Conservation (phyloP, 2,329 filamentous ascomycete species). For the Exophiala oligosperma region DNA sequence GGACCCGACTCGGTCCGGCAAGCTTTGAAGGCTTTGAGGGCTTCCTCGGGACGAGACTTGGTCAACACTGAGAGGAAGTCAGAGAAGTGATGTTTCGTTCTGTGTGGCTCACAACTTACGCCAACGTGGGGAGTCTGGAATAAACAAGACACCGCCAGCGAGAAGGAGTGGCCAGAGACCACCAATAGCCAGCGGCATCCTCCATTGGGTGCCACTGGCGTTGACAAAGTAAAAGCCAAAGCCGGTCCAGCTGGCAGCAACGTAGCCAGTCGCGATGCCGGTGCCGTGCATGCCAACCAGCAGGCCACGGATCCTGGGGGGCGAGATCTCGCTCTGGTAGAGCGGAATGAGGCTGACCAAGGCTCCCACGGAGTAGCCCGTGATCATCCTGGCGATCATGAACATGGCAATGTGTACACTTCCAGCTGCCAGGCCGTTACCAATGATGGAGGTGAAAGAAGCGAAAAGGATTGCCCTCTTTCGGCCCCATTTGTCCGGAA, state of each 20-base stretch:
- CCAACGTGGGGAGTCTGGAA: constrained; percentile 32
- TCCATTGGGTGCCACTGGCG: constrained; percentile 6
- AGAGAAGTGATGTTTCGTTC: neutral
- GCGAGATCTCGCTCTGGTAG: constrained; percentile 12
- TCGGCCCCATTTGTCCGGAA: neutral
- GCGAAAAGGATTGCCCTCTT: constrained; percentile 34
- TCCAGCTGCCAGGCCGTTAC: constrained; percentile 6
- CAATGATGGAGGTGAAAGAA: constrained; percentile 17
- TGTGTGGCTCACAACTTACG: neutral
- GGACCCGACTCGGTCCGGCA: neutral
- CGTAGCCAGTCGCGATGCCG: constrained; percentile 6
- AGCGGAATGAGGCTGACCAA: constrained; percentile 9
- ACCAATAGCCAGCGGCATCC: constrained; percentile 10
- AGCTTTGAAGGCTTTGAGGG: neutral
- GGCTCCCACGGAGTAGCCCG: constrained; percentile 1
- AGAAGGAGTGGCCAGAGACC: constrained; percentile 17
- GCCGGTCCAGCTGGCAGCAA: constrained; percentile 10
- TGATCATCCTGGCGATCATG: constrained; percentile 9
- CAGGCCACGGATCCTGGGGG: constrained; percentile 12
- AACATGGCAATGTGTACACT: constrained; percentile 17
- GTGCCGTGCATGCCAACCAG: constrained; percentile 12
- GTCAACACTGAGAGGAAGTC: neutral
- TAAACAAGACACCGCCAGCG: constrained; percentile 41
- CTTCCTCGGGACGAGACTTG: neutral
- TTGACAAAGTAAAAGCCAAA: constrained; percentile 8